Evolutionary conservation across 1,139 yeast species (phyloP).

Genomic region (Wickerhamomyces sp.): DNA sequence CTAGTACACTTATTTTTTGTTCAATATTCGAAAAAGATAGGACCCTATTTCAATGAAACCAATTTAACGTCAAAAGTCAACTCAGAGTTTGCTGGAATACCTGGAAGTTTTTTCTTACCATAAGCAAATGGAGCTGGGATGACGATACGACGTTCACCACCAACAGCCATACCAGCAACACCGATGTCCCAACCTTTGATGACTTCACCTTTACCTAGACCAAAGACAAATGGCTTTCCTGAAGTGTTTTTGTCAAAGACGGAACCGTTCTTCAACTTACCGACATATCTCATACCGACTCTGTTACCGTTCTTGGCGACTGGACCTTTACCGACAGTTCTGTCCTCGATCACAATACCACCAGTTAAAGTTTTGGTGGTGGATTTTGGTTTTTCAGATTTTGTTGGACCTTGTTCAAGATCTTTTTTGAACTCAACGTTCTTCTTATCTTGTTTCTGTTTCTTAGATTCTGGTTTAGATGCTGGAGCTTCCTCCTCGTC

Average conservation of each 20-base stretch:
- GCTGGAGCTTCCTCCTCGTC: slow-evolving; percentile 27
- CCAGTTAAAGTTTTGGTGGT: slow-evolving; percentile 82
- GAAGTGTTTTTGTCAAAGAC: slow-evolving; percentile 95
- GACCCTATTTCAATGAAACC: too few relatives aligned
- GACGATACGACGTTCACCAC: slow-evolving; percentile 97
- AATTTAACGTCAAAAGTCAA: slow-evolving; percentile 93
- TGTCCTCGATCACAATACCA: slow-evolving; percentile 91
- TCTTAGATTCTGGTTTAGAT: slow-evolving; percentile 25
- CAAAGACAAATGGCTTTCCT: slow-evolving; percentile 92
- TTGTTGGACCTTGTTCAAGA: slow-evolving; percentile 90
- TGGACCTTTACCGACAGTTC: slow-evolving; percentile 83
- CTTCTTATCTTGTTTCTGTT: slow-evolving; percentile 47
- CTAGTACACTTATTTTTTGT: too few relatives aligned
- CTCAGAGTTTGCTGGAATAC: slow-evolving; percentile 95
- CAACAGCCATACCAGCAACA: slow-evolving; percentile 97
- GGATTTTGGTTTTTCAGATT: slow-evolving; percentile 34
- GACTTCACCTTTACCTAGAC: slow-evolving; percentile 95
- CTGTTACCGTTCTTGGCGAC: slow-evolving; percentile 83
- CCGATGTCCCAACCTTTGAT: slow-evolving; percentile 99
- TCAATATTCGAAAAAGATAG: too few relatives aligned
- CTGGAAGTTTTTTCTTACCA: slow-evolving; percentile 91
- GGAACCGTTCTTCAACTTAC: slow-evolving; percentile 93
- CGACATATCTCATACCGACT: slow-evolving; percentile 96
- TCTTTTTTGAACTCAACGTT: slow-evolving; percentile 85
- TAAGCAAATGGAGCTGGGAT: slow-evolving; percentile 97